Percentiles rank a stretch among this genome's conserved stretches.
Evolutionary conservation across 2,329 filamentous ascomycete genomes (phyloP).

Genomic region (Ophiosphaerella narmari): DNA sequence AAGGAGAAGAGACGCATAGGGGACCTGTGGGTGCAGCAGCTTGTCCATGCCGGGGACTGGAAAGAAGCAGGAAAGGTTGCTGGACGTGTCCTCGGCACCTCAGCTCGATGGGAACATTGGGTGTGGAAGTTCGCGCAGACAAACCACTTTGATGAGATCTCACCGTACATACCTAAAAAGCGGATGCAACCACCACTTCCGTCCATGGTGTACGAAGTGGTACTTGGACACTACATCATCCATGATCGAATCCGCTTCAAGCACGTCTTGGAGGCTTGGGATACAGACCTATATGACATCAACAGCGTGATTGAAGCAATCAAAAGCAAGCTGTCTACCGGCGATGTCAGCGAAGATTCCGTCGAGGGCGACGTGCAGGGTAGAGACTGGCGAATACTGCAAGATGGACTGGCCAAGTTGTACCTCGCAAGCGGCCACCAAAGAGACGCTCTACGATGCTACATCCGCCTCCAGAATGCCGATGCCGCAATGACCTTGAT

Average conservation of each 20-base stretch:
- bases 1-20: conserved; percentile 90
- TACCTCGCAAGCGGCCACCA: conserved; percentile 81
- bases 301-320: conserved; percentile 76
- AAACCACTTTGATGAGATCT: conserved; percentile 87
- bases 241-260: conserved; percentile 75
- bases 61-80: conserved; percentile 76
- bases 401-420: conserved; percentile 81
- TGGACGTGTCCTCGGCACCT: conserved; percentile 78
- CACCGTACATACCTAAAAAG: conserved; percentile 76
- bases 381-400: conserved; percentile 86
- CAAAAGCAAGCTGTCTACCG: conserved; percentile 78
- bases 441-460: conserved; percentile 83
- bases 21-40: conserved; percentile 88
- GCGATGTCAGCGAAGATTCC: conserved; percentile 75
- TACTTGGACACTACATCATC: conserved; percentile 86
- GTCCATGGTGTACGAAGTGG: conserved; percentile 81
- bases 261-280: conserved; percentile 81
- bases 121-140: conserved; percentile 88
- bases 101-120: conserved; percentile 92
- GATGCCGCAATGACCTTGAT: conserved; percentile 88
- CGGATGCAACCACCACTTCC: conserved; percentile 80
- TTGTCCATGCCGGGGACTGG: conserved; percentile 79
- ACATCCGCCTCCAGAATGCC: conserved; percentile 88
- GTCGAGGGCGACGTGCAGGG: conserved; percentile 73
- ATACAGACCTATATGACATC: conserved; percentile 81